Base-by-base conservation (phyloP, 2,329 filamentous ascomycete species). In the Epichloe gansuensis region DNA sequence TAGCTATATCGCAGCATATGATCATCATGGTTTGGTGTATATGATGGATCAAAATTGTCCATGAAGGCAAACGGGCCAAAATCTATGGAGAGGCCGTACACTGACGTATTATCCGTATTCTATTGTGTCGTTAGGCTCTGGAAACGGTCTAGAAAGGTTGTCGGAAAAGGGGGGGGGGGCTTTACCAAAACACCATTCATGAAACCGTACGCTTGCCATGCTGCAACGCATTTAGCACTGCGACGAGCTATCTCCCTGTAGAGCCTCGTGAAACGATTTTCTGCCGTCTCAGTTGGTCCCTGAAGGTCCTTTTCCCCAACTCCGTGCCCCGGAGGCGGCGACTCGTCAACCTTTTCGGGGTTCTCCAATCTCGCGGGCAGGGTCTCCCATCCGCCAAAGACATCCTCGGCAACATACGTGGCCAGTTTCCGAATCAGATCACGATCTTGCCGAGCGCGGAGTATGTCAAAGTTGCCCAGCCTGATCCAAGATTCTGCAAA, bases 141-240 rank as follows among this genome's bases (percentile, higher is more conserved):
- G 5, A 9, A 13, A 15, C 6, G 7, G 13, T 43, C 21, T 15
- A 36, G 12, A 5, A 40, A 12, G 17, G 17, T 8, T 12, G 11
- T n/a, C 4, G 34, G 4, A 40, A n/a, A n/a, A n/a, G n/a, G n/a
- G n/a, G 13, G n/a, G 25, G 11, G 25, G 11, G 7, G 11, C 57
- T 63, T 56, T 57, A 70, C 68, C 53, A 98, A 74, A 4, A 98
- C 93, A 45, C 93, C 93, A 62, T 98, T 98, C 77, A 95, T 97
- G 71, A 98, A 98, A n/a, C 89, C 93, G 63, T 97, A 97, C 0
- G 89, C 89, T 71, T 98, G 94, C 91, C 93, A 97, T 58, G 85
- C 80, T 11, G 93, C 93, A 2, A 97, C 90, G 0, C 87, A 94
- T 53, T 77, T 75, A 1, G 93, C 93, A 63, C 96, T 98, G 35